phyloP scores from a whole-genome alignment of 352 stramenopile species.

The Globisporangium canariense region DNA sequence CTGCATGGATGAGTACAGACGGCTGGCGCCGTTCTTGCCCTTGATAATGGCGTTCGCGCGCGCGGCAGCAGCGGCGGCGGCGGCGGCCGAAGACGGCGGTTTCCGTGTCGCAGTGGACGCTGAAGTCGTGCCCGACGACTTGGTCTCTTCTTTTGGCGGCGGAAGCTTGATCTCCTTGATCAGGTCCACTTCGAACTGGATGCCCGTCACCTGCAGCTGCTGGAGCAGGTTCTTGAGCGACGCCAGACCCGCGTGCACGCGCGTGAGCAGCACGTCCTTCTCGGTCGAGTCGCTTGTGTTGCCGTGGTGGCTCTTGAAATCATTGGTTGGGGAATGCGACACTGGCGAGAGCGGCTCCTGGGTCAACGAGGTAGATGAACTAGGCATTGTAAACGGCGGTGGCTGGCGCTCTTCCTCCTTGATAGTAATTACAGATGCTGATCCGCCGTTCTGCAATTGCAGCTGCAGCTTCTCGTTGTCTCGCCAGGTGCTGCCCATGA shows the following conservation, averaged over 20 bases:
- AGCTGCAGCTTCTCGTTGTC: not conserved
- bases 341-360: conserved; percentile 25
- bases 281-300: conserved; percentile 17
- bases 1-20: conserved; percentile 83
- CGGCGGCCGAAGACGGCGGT: conserved; percentile 10
- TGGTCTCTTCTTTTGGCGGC: conserved; percentile 50
- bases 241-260: conserved; percentile 49
- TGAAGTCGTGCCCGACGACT: conserved; percentile 20
- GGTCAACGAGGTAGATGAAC: conserved; percentile 21
- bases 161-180: conserved; percentile 75
- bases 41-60: conserved; percentile 43
- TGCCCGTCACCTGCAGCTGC: conserved; percentile 73
- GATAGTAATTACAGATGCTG: not conserved
- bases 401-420: conserved; percentile 15
- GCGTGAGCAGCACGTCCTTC: conserved; percentile 46
- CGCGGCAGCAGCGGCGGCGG: conserved; percentile 19
- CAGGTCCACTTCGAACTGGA: conserved; percentile 82
- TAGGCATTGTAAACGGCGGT: conserved; percentile 39
- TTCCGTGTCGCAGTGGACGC: conserved; percentile 26
- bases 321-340: conserved; percentile 27
- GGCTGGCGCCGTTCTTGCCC: conserved; percentile 74
- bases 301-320: conserved; percentile 30
- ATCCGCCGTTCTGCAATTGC: not conserved
- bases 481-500: conserved; percentile 34
- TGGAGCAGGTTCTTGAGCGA: conserved; percentile 75